Evolutionary conservation across 2,329 filamentous ascomycete species (phyloP), one percentile per base, ranked within the genome.

Genomic region (Ophiostoma piceae): DNA sequence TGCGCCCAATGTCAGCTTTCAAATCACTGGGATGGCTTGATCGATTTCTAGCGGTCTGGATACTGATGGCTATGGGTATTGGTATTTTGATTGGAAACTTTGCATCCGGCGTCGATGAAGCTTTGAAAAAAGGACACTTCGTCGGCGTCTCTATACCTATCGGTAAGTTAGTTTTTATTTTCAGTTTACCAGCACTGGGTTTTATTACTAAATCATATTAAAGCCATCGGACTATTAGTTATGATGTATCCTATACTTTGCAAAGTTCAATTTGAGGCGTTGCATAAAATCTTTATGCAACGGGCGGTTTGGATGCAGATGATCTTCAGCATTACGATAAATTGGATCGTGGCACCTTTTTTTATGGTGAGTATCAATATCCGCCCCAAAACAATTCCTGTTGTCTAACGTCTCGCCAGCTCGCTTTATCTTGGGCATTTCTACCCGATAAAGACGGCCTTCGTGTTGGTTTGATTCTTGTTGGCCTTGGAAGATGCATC

Each of bases 181-280:
- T 3, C 26, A 29, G 32, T 41, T 5, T 16, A 9, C 32, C 35
- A 26, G n/a, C 22, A 8, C 7, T 26, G 8, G 9, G 4, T 35
- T 35, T 8, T 2, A 8, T 26, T 26, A 26, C 22, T 57, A 57
- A 57, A 3, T 66, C 19, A 5, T 7, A 1, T n/a, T 37, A 1
- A 54, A 91, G 92, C 92, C 0, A 81, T 96, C 66, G 92, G 92
- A 0, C 80, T 96, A 0, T 83, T 96, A 1, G 88, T 96, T 60
- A 96, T 96, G 92, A 96, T 96, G 92, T 96, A 95, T 76, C 93
- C 92, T 0, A 96, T 96, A 71, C 82, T 96, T 0, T 96, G 92
- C 84, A 95, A 95, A 78, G 90, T 96, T 6, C 87, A 87, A 57
- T 95, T 88, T 78, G 92, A 96, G 77, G 85, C 86, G 0, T 79